Base-by-base conservation (phyloP, 352 stramenopile species). In the Phytophthora hybrid region DNA sequence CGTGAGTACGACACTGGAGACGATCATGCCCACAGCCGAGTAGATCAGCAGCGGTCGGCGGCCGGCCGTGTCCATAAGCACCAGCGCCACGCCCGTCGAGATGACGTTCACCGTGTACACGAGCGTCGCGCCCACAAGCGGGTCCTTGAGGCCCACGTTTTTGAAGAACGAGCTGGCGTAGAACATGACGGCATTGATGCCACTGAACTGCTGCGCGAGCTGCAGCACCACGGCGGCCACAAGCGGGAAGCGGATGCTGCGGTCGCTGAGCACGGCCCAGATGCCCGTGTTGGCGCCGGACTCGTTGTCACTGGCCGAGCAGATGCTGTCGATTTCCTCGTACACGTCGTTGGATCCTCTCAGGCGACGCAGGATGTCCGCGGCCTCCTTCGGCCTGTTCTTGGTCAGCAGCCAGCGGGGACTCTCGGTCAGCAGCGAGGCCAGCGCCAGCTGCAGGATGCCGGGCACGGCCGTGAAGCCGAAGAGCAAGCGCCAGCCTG, bases 171-270 rank as follows among this genome's bases (percentile, higher is more conserved):
- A 89, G 58, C 82, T 93, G 4, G 86, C 84, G 65, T 93, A 93
- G 71, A 92, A 93, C 86, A 93, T 93, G 59, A 93, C 86, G 51
- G 86, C 86, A 57, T 93, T 93, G 59, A 93, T 93, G 19, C 86
- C 86, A 19, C 80, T 89, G 56, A 93, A 87, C 72, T 93, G 86
- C 62, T 93, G 86, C 55, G 83, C 81, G 32, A 93, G 37, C 69
- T 93, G 86, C 52, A 93, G 69, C 61, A 84, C 79, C 16, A 93
- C 74, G 19, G 84, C 86, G 7, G 82, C 80, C 21, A 93, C 77
- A 14, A 93, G 71, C 26, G 86, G 79, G 66, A 92, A 89, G 39
- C 86, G 86, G 49, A 93, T 89, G 60, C 70, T 89, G 49, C 71
- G 69, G 67, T 93, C 86, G 23, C 56, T 76, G 23, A 93, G 76